A percentile compares a stretch with the other conserved stretches of the same genome.
Evolutionary conservation across 208 protist genomes (phyloP).

Genomic region (Sergeia podlipaevii): DNA sequence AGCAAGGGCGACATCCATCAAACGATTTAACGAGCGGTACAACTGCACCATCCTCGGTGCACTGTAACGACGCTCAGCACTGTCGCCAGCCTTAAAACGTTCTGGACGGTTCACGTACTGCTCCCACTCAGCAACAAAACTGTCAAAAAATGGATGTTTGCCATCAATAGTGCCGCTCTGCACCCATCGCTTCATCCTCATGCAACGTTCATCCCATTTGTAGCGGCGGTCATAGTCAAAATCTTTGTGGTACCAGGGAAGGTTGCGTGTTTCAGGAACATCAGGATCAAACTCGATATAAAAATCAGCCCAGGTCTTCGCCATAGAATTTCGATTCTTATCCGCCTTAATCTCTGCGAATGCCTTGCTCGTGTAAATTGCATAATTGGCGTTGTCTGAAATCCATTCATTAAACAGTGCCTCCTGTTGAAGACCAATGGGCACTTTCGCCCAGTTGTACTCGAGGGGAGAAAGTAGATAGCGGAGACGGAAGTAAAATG

Average conservation of each 20-base stretch:
- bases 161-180: conserved; percentile 84
- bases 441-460: conserved; percentile 89
- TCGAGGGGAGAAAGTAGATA: conserved; percentile 82
- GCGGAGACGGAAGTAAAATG: conserved; percentile 88
- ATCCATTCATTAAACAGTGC: conserved; percentile 87
- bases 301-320: conserved; percentile 83
- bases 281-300: conserved; percentile 86
- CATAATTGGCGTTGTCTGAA: conserved; percentile 77
- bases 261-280: conserved; percentile 69
- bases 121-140: conserved; percentile 85
- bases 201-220: conserved; percentile 91
- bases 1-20: conserved; percentile 84
- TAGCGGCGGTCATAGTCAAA: conserved; percentile 90
- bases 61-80: conserved; percentile 72
- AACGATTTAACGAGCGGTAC: conserved; percentile 71
- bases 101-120: conserved; percentile 89
- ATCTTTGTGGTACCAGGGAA: conserved; percentile 87
- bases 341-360: conserved; percentile 68
- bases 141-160: conserved; percentile 82
- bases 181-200: conserved; percentile 91
- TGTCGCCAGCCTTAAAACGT: conserved; percentile 70
- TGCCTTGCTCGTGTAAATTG: conserved; percentile 60
- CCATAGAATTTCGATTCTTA: conserved; percentile 81
- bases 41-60: conserved; percentile 87
- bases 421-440: conserved; percentile 66